Evolutionary conservation across 2,329 filamentous ascomycete genomes (phyloP).

Genomic region (Dothidotthia symphoricarpi): DNA sequence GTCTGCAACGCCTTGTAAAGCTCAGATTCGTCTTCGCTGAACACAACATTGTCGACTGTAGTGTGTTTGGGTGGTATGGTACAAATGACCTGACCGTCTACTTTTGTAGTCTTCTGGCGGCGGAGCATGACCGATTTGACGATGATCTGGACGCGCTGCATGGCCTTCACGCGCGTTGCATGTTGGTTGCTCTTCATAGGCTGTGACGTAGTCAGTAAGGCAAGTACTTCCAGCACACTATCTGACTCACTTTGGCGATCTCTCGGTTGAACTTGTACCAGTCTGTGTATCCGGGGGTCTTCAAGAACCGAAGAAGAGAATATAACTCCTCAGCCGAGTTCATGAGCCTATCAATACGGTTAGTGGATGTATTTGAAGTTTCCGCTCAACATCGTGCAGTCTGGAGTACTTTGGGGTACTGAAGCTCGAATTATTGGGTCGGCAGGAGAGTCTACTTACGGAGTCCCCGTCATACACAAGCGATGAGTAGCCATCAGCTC

Average conservation of each 20-base stretch:
- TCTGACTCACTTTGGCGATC: slow-evolving; percentile 45
- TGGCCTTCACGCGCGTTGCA: slow-evolving; percentile 48
- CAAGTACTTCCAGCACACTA: not conserved
- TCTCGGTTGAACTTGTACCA: slow-evolving; percentile 61
- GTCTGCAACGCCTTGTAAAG: slow-evolving; percentile 68
- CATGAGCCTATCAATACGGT: slow-evolving; percentile 61
- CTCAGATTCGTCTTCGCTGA: slow-evolving; percentile 62
- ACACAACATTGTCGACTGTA: slow-evolving; percentile 61
- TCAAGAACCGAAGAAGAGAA: slow-evolving; percentile 73
- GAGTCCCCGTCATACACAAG: slow-evolving; percentile 76
- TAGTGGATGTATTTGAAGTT: too few species aligned
- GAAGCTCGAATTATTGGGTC: too few species aligned
- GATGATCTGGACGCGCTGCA: slow-evolving; percentile 70
- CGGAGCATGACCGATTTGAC: slow-evolving; percentile 79
- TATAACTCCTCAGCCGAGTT: slow-evolving; percentile 77
- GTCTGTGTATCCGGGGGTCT: slow-evolving; percentile 71
- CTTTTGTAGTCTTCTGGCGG: slow-evolving; percentile 73
- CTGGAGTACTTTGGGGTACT: too few species aligned
- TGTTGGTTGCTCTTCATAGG: slow-evolving; percentile 46
- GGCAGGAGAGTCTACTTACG: slow-evolving; percentile 33
- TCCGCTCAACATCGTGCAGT: too few species aligned
- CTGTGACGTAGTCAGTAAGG: slow-evolving; percentile 29
- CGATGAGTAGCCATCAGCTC: slow-evolving; percentile 61
- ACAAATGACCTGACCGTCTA: slow-evolving; percentile 77
- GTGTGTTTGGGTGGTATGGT: slow-evolving; percentile 65